A percentile compares a stretch with the other conserved stretches of the same genome.
Evolutionary conservation across 495 filamentous ascomycete genomes (phyloP).

Genomic region (Beverwykella pulmonaria): DNA sequence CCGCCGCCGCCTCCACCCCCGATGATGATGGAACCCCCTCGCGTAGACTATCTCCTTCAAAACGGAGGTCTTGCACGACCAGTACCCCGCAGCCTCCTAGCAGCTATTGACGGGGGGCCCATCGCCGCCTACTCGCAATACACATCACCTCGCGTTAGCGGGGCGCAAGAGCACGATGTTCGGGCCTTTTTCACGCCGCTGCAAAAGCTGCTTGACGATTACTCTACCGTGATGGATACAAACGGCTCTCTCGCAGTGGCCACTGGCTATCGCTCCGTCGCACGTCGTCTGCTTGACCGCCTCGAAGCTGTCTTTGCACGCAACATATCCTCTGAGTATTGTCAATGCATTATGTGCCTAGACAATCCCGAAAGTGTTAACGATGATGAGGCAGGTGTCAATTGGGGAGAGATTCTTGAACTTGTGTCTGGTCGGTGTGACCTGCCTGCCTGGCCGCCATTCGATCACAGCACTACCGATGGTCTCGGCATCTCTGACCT

Average conservation of each 20-base stretch:
- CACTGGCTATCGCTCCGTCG: constrained; percentile 91
- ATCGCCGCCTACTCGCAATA: constrained; percentile 49
- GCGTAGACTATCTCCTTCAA: constrained; percentile 87
- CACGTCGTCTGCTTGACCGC: constrained; percentile 88
- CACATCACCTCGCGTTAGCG: constrained; percentile 46
- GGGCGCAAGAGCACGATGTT: constrained; percentile 49
- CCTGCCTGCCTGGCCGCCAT: constrained; percentile 84
- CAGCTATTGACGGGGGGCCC: constrained; percentile 43
- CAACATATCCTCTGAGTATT: constrained; percentile 81
- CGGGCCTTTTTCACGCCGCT: constrained; percentile 76
- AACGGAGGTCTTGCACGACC: constrained; percentile 74
- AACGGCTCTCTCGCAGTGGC: constrained; percentile 93
- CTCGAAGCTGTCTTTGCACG: constrained; percentile 91
- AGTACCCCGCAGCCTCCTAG: constrained; percentile 68
- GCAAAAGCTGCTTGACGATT: constrained; percentile 80
- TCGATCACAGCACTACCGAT: constrained; percentile 50
- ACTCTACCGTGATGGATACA: constrained; percentile 73
- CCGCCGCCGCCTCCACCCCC: constrained; percentile 82
- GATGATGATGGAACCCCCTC: constrained; percentile 74
- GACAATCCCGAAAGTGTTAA: constrained; percentile 31
- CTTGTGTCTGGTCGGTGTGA: constrained; percentile 84
- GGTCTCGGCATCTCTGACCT: constrained; percentile 58
- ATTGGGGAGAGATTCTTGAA: constrained; percentile 96
- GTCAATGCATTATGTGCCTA: constrained; percentile 78
- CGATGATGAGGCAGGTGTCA: constrained; percentile 66